A percentile compares a stretch with the other conserved stretches of the same genome.
These are phyloP conservation scores for Lagenidium sp. DNA, from an alignment of 352 stramenopile species.

Conservation along the genomic window DNA sequence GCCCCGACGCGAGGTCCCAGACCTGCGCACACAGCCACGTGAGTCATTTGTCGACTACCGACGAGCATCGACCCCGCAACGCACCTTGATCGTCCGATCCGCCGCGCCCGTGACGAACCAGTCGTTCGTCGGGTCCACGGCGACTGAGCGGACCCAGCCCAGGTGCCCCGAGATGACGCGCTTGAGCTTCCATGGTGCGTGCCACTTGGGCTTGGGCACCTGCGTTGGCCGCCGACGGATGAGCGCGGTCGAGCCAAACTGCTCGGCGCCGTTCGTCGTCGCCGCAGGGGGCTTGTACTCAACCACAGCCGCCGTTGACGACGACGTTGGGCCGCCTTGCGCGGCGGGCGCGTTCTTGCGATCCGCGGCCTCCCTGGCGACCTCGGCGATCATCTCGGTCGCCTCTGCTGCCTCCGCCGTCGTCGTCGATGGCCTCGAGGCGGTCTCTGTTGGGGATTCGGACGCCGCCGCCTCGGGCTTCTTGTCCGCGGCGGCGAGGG, in stretches of 20 bases:
- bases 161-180: conserved; percentile 94
- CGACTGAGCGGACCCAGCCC: conserved; percentile 96
- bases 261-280: conserved; percentile 17
- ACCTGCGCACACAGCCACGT: no score
- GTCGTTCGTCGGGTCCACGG: conserved; percentile 97
- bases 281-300: conserved; percentile 52
- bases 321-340: conserved; percentile 1
- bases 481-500: conserved; percentile 31
- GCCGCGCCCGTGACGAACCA: conserved; percentile 97
- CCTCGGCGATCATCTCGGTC: conserved; percentile 37
- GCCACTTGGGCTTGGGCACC: conserved; percentile 96
- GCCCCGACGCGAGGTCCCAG: conserved; percentile 96
- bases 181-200: conserved; percentile 98
- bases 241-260: conserved; percentile 55
- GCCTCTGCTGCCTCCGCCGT: not conserved
- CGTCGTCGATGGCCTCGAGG: conserved; percentile 2
- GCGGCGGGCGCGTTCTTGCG: conserved; percentile 23
- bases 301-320: conserved; percentile 34
- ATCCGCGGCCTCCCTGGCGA: conserved; percentile 44
- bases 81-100: conserved; percentile 97
- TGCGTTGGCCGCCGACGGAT: conserved; percentile 69
- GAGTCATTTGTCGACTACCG: no score
- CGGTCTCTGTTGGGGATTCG: conserved; percentile 3
- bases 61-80: no score
- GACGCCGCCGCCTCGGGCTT: conserved; percentile 2